Percentiles rank a stretch among this genome's conserved stretches.
Conservation (phyloP, 345 rosid genomes). For the Gossypium thurberi region DNA sequence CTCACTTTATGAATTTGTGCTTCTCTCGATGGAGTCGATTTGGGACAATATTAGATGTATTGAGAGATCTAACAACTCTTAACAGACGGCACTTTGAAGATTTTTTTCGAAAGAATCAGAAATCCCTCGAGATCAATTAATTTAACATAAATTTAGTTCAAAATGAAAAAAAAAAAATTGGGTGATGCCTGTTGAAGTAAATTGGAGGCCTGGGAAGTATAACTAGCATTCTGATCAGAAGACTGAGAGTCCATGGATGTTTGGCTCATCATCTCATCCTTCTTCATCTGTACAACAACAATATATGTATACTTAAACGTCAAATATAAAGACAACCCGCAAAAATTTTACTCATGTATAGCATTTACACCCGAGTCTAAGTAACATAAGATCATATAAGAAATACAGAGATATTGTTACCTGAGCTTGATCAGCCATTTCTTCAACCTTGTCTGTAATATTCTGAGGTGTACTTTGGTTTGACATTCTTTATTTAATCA, state of each 20-base stretch:
- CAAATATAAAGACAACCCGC: no score
- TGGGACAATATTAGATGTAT: no score
- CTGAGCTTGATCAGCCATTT: background rate
- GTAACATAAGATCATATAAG: background rate
- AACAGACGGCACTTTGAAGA: no score
- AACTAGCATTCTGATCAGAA: background rate
- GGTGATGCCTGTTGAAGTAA: conserved; percentile 4
- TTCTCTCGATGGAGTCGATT: no score
- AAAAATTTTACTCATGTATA: no score
- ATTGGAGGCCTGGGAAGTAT: background rate
- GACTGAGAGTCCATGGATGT: background rate
- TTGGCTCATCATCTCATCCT: background rate
- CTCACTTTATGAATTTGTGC: no score
- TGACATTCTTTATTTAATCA: background rate
- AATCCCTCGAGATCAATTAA: no score
- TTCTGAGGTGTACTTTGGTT: background rate
- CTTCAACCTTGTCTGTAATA: background rate
- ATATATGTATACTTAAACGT: background rate
- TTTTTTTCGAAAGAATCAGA: no score
- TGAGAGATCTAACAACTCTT: no score
- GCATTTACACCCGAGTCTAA: no score
- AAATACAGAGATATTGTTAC: background rate
- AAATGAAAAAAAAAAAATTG: background rate
- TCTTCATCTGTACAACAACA: background rate
- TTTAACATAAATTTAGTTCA: background rate